A percentile compares a stretch with the other conserved stretches of the same genome.
phyloP scores from a whole-genome alignment of 768 basidiomycete species.

The Pholiota molesta region DNA sequence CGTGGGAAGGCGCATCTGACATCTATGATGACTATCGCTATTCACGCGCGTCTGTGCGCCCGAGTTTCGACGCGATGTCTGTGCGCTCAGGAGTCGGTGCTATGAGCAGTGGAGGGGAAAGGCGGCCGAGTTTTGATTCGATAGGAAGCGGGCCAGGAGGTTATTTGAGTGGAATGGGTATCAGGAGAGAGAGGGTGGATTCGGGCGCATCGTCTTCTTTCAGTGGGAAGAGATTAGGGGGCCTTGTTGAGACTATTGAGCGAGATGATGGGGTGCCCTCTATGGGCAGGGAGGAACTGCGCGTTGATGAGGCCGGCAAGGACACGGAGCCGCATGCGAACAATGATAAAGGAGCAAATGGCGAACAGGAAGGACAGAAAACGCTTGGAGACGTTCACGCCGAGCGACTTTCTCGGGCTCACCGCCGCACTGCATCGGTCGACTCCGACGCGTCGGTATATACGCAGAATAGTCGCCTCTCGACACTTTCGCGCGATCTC shows the following conservation, averaged over 20 bases:
- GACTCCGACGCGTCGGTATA: slow-evolving; percentile 41
- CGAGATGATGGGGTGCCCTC: neutral
- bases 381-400: neutral
- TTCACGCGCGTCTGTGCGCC: slow-evolving; percentile 58
- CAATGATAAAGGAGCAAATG: neutral
- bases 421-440: slow-evolving; percentile 24
- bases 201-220: neutral
- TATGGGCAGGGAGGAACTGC: neutral
- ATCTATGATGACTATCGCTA: slow-evolving; percentile 85
- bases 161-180: neutral
- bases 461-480: slow-evolving; percentile 33
- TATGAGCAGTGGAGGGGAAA: neutral
- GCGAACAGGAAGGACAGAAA: neutral
- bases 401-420: neutral
- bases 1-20: slow-evolving; percentile 65
- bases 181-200: slow-evolving; percentile 1
- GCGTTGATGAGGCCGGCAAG: neutral
- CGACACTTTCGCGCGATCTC: slow-evolving; percentile 18
- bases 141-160: neutral
- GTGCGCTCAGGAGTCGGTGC: neutral
- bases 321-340: neutral
- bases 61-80: slow-evolving; percentile 20
- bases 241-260: neutral
- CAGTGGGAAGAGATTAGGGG: neutral
- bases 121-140: slow-evolving; percentile 8